Evolutionary conservation across 129 eudicot species (phyloP).

Genomic region (Helianthus annuus): HanXRQr2.0-SUNRISE NC_035436.2:152129159-152129658

Average conservation of each 20-base stretch:
- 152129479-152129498: no score
- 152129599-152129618: conserved; percentile 76
- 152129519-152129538: background rate
- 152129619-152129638: conserved; percentile 71
- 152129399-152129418: conserved; percentile 30
- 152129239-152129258: conserved; percentile 9
- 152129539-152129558: conserved; percentile 64
- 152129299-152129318: conserved; percentile 20
- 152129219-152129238: conserved; percentile 11
- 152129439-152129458: background rate
- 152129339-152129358: conserved; percentile 89
- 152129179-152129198: conserved; percentile 10
- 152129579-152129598: conserved; percentile 63
- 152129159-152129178: conserved; percentile 8
- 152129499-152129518: no score
- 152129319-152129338: conserved; percentile 78
- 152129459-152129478: no score
- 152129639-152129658: conserved; percentile 75
- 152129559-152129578: conserved; percentile 61
- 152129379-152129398: conserved; percentile 87
- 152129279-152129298: conserved; percentile 1
- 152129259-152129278: background rate
- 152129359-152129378: conserved; percentile 87
- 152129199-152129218: conserved; percentile 10
- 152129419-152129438: background rate